Percentiles rank a stretch among this genome's conserved stretches.
phyloP scores from a whole-genome alignment of 1,139 yeast genomes.

The Hyphopichia fennica region DNA sequence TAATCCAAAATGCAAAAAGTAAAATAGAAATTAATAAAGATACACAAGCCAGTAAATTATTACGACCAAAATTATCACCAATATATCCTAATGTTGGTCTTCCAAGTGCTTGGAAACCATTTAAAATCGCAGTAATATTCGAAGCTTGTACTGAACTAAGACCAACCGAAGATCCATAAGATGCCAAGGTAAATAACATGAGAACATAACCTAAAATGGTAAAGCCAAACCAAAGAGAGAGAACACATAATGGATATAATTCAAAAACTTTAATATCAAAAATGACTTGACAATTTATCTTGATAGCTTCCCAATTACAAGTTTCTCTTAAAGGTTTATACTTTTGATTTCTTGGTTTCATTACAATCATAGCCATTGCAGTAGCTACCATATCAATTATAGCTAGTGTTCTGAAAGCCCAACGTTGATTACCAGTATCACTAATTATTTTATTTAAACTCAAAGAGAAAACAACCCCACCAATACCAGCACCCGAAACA shows the following conservation, averaged over 20 bases:
- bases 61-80: conserved; percentile 61
- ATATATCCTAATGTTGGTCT: conserved; percentile 61
- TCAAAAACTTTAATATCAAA: conserved; percentile 32
- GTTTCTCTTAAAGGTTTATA: conserved; percentile 25
- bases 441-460: conserved; percentile 48
- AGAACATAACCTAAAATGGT: conserved; percentile 59
- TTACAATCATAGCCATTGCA: conserved; percentile 31
- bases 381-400: conserved; percentile 47
- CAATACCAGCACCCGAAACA: conserved; percentile 65
- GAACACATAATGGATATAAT: conserved; percentile 37
- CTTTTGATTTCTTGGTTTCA: conserved; percentile 45
- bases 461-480: conserved; percentile 60
- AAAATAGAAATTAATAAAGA: conserved; percentile 35
- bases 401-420: conserved; percentile 68
- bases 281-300: conserved; percentile 19
- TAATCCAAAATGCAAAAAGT: conserved; percentile 54
- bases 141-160: conserved; percentile 57
- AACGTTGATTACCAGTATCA: conserved; percentile 54
- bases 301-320: conserved; percentile 18
- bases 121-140: conserved; percentile 58
- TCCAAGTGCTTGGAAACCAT: conserved; percentile 65
- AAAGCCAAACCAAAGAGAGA: conserved; percentile 58
- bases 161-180: conserved; percentile 64
- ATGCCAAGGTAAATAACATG: conserved; percentile 58
- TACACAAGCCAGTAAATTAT: conserved; percentile 44